Evolutionary conservation across 805 yeast genomes (phyloP), one percentile per base, ranked within the genome.

Genomic region (Zygosaccharomyces bisporus): DNA sequence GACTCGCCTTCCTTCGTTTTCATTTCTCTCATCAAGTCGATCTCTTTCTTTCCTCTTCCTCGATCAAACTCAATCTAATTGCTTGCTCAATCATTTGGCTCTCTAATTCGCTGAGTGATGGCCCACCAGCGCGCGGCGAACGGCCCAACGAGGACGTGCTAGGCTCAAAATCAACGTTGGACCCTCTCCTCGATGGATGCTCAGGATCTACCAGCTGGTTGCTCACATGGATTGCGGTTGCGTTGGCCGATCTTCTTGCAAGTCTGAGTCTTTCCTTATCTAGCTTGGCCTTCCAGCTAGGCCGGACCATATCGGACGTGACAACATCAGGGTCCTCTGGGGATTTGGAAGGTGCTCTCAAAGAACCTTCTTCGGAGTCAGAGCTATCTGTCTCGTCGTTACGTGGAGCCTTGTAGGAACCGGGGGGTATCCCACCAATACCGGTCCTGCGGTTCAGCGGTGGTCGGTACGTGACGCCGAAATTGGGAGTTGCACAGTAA

Each of bases 211-310:
- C 70, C 24, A 88, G 60, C 55, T 87, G 74, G 45, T 89, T 88
- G 9, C 95, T 80, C 2, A 95, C 90, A 65, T 91, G 98, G 31
- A 91, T 77, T 0, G 96, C 96, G 25, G 87, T 86, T 0, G 98
- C 98, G 10, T 95, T 87, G 0, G 97, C 97, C 0, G 96, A 82
- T 56, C 88, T 76, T 46, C 95, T 76, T 0, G 95, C 96, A 27
- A 88, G 68, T 52, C 81, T 81, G 46, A 81, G 75, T 41, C 90
- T 76, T 4, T 96, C 95, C 40, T 78, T 73, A 6, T 74, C 71
- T 38, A 91, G 73, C 51, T 80, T 84, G 14, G 72, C 66, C 56
- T 86, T 89, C 99, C 99, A 91, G 58, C 87, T 96, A 1, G 99
- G 98, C 41, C 97, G 74, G 33, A 91, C 86, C 50, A 64, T 68